phyloP scores from a whole-genome alignment of 768 basidiomycete species.

The Pleurotus tuoliensis region DNA sequence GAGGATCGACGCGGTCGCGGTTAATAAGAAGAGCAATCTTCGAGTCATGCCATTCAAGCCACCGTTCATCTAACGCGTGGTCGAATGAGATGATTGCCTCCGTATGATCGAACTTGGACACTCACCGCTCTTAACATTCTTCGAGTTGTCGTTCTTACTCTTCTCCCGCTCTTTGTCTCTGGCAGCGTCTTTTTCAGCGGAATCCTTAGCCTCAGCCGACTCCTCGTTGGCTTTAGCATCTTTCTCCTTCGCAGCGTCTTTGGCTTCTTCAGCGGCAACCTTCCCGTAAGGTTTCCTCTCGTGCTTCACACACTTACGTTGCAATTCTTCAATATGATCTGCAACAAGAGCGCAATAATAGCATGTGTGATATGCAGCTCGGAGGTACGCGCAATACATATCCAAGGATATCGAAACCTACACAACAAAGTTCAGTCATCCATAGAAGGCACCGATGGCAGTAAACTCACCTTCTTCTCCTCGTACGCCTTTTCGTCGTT shows the following conservation, averaged over 20 bases:
- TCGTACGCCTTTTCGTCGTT: constrained; percentile 65
- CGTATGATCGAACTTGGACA: constrained; percentile 8
- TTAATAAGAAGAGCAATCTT: constrained; percentile 82
- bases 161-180: constrained; percentile 33
- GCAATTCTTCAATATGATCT: constrained; percentile 92
- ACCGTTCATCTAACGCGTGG: constrained; percentile 65
- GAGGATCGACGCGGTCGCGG: constrained; percentile 76
- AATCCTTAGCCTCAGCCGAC: constrained; percentile 30
- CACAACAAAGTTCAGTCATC: constrained; percentile 14
- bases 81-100: too few species aligned
- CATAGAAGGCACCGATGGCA: constrained; percentile 13
- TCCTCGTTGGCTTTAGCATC: constrained; percentile 42
- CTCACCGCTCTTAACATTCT: constrained; percentile 54
- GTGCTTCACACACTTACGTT: constrained; percentile 93
- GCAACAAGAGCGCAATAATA: constrained; percentile 95
- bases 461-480: constrained; percentile 60
- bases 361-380: constrained; percentile 90
- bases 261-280: constrained; percentile 55
- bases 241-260: constrained; percentile 52
- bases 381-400: constrained; percentile 89
- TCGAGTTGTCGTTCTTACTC: constrained; percentile 29
- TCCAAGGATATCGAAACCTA: constrained; percentile 84
- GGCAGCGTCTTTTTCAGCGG: constrained; percentile 34
- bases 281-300: constrained; percentile 73
- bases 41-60: constrained; percentile 85